These are phyloP conservation scores for Orbilia quercus DNA, from an alignment of 2,329 filamentous ascomycete species.

Conservation along the genomic window DNA sequence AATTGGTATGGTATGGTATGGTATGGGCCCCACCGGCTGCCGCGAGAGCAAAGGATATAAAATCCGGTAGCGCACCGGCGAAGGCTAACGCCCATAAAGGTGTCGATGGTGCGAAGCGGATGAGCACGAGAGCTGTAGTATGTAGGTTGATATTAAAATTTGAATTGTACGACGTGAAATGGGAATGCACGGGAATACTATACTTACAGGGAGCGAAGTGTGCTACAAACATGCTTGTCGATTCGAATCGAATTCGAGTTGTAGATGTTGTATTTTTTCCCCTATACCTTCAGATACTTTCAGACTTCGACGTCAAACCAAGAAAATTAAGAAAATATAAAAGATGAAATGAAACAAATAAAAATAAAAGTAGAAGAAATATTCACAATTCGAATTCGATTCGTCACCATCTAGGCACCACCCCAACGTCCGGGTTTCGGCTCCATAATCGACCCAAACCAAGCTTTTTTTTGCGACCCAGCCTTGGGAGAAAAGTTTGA, in stretches of 20 bases:
- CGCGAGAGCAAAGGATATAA: slow-evolving; percentile 18
- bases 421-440: too few relatives aligned
- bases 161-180: neutral
- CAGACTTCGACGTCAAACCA: too few relatives aligned
- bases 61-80: slow-evolving; percentile 30
- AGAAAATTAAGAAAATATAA: too few relatives aligned
- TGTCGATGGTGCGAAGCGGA: slow-evolving; percentile 25
- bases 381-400: too few relatives aligned
- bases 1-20: neutral
- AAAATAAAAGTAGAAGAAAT: too few relatives aligned
- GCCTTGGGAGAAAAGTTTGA: slow-evolving; percentile 4
- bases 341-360: too few relatives aligned
- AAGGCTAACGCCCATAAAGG: slow-evolving; percentile 41
- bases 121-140: slow-evolving; percentile 28
- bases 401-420: too few relatives aligned
- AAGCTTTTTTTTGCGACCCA: neutral
- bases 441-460: neutral
- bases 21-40: slow-evolving; percentile 5
- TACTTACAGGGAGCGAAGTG: slow-evolving; percentile 43
- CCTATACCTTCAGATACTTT: neutral
- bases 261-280: slow-evolving; percentile 20
- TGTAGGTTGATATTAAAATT: neutral
- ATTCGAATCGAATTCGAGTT: neutral
- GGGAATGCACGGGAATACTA: neutral
- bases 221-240: slow-evolving; percentile 27